Percentiles rank a stretch among this genome's conserved stretches.
Evolutionary conservation across 352 stramenopile species (phyloP).

Genomic region (Hyaloperonospora arabidopsidis): DNA sequence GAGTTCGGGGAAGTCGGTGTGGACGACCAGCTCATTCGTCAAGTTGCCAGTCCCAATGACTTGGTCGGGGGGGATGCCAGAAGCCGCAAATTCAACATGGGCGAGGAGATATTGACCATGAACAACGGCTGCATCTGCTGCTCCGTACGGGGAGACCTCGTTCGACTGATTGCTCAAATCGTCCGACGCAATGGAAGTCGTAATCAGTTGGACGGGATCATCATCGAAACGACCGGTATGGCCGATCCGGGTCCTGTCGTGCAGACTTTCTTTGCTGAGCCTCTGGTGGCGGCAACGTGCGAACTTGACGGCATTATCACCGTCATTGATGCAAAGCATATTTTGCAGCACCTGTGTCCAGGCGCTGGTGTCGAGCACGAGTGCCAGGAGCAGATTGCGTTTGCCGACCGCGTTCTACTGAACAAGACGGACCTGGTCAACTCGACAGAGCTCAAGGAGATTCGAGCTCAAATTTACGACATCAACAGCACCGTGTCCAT

Average conservation of each 20-base stretch:
- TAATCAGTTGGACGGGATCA: conserved; percentile 61
- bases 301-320: conserved; percentile 92
- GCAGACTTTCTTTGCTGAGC: conserved; percentile 91
- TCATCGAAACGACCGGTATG: conserved; percentile 88
- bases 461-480: conserved; percentile 28
- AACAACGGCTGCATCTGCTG: conserved; percentile 96
- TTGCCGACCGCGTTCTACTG: conserved; percentile 93
- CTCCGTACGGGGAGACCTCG: conserved; percentile 85
- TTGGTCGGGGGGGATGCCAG: conserved; percentile 20
- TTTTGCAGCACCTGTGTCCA: conserved; percentile 66
- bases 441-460: conserved; percentile 47
- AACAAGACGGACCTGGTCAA: conserved; percentile 96
- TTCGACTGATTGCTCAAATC: conserved; percentile 48
- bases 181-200: conserved; percentile 37
- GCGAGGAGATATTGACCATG: conserved; percentile 84
- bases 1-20: conserved; percentile 92
- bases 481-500: conserved; percentile 50
- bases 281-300: conserved; percentile 65
- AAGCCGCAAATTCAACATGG: conserved; percentile 41
- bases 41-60: conserved; percentile 13
- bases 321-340: conserved; percentile 92
- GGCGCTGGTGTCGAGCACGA: conserved; percentile 60
- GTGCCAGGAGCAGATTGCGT: conserved; percentile 92
- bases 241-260: conserved; percentile 85
- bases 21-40: conserved; percentile 84